Base-by-base conservation (phyloP, 1,284 basidiomycete genomes). In the Pseudozyma sp. region DNA sequence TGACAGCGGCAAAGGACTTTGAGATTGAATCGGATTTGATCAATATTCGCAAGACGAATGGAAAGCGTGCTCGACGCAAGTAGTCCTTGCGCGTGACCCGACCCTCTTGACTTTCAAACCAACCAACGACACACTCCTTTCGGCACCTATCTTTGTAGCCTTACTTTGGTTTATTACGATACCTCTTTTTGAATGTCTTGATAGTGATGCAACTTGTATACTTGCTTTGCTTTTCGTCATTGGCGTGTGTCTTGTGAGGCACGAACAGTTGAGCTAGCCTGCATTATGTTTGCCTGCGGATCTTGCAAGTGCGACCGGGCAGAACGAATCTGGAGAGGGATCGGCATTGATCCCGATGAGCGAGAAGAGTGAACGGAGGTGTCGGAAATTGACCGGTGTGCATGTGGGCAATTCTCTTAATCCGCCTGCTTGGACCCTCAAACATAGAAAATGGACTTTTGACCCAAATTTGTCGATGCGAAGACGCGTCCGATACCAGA, bases 21-120 rank as follows among this genome's bases (percentile, higher is more conserved):
- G 83, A 84, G 68, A 70, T 83, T 21, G 83, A 84, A 68, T 76
- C 77, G 49, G 83, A 84, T 62, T 70, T 84, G 57, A 83, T 84
- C 67, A 77, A 81, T 45, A 82, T 84, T 40, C 76, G 81, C 60
- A 83, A 84, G 69, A 78, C 72, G 43, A 82, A 79, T 48, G 64
- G 68, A 48, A 85, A 86, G 70, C 75, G 84, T 53, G 72, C 72
- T n/a, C 59, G 72, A 36, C 72, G 72, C 64, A 75, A 75, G 68
- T 75, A 47, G 49, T 40, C 35, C 21, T 13, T 16, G 43, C 1
- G n/a, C 10, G 25, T 31, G 25, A n/a, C 25, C 6, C 6, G 25
- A 6, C 3, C 25, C 3, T 3, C 25, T 31, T 31, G 25, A 31
- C 25, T 31, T 31, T 31, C 25, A 31, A 31, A 31, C 25, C 25